phyloP scores from a whole-genome alignment of 768 basidiomycete genomes.

The Fomitopsis pulvina region DNA sequence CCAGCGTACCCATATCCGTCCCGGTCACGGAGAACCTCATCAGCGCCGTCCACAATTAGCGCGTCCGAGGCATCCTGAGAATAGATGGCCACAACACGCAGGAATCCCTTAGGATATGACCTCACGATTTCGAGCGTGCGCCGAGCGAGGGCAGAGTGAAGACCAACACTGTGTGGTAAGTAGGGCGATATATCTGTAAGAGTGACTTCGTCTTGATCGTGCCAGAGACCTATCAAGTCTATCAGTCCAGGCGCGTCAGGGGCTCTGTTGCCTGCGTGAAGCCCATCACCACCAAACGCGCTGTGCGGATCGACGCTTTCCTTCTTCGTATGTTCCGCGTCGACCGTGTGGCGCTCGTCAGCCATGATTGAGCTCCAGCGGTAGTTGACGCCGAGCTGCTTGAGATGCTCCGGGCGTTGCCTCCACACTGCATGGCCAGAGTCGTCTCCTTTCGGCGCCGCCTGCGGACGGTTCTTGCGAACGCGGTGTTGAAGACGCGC shows the following conservation, averaged over 20 bases:
- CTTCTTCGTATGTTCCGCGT: neutral
- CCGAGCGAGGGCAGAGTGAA: constrained; percentile 11
- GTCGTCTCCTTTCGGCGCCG: too few species aligned
- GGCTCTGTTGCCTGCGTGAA: constrained; percentile 38
- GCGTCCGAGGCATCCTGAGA: neutral
- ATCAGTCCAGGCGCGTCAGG: constrained; percentile 33
- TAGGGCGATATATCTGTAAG: constrained; percentile 20
- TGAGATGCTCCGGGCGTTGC: neutral
- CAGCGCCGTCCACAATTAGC: neutral
- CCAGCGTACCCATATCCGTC: constrained; percentile 5
- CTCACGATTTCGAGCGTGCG: neutral
- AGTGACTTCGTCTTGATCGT: constrained; percentile 10
- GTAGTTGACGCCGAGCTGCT: constrained; percentile 44
- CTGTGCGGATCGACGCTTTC: constrained; percentile 6
- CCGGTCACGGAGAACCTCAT: neutral
- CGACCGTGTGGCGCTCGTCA: constrained; percentile 23
- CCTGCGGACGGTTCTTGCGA: neutral
- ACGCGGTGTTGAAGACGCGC: constrained; percentile 21
- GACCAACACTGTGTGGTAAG: constrained; percentile 25
- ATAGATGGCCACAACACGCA: neutral
- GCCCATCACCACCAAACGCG: neutral
- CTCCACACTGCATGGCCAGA: neutral
- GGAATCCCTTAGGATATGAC: neutral
- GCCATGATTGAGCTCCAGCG: constrained; percentile 40
- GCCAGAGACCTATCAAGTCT: neutral